phyloP scores from a whole-genome alignment of 495 filamentous ascomycete species.

The Hapsidospora chrysogenum region DNA sequence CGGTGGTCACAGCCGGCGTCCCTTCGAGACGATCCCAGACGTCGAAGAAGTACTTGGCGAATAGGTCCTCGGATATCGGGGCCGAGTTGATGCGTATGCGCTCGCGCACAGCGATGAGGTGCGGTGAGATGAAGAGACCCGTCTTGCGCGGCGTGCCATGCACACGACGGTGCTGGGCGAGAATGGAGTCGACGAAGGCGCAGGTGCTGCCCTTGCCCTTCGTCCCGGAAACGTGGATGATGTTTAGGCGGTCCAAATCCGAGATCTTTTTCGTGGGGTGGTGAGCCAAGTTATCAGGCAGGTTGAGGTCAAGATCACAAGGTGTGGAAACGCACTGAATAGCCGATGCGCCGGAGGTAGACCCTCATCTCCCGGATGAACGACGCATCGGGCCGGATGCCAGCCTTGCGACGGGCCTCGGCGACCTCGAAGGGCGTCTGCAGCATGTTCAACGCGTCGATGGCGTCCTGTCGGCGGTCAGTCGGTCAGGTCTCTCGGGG shows the following conservation, averaged over 20 bases:
- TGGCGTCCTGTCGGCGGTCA: slow-evolving; percentile 50
- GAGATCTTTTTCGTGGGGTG: slow-evolving; percentile 31
- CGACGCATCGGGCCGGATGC: slow-evolving; percentile 45
- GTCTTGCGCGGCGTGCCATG: slow-evolving; percentile 32
- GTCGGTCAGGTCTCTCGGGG: no score
- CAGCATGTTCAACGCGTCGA: slow-evolving; percentile 73
- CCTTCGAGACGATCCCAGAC: slow-evolving; percentile 64
- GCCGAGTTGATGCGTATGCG: slow-evolving; percentile 68
- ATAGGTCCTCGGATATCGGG: slow-evolving; percentile 58
- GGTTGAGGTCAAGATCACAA: not conserved
- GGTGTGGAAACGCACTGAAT: slow-evolving; percentile 30
- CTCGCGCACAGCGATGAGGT: slow-evolving; percentile 75
- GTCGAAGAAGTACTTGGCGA: slow-evolving; percentile 77
- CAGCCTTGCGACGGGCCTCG: slow-evolving; percentile 53
- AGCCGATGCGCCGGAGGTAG: slow-evolving; percentile 63
- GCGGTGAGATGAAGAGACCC: slow-evolving; percentile 79
- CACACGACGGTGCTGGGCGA: slow-evolving; percentile 19
- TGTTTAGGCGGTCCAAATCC: slow-evolving; percentile 60
- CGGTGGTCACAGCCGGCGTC: slow-evolving; percentile 14
- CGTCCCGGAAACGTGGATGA: slow-evolving; percentile 75
- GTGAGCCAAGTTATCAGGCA: slow-evolving; percentile 2
- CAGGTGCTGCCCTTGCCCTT: slow-evolving; percentile 85
- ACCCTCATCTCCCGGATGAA: slow-evolving; percentile 62
- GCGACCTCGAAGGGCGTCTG: slow-evolving; percentile 75
- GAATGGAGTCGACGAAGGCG: slow-evolving; percentile 45